These are phyloP conservation scores for Coniochaeta sp. DNA, from an alignment of 2,329 filamentous ascomycete species.

Conservation along the genomic window DNA sequence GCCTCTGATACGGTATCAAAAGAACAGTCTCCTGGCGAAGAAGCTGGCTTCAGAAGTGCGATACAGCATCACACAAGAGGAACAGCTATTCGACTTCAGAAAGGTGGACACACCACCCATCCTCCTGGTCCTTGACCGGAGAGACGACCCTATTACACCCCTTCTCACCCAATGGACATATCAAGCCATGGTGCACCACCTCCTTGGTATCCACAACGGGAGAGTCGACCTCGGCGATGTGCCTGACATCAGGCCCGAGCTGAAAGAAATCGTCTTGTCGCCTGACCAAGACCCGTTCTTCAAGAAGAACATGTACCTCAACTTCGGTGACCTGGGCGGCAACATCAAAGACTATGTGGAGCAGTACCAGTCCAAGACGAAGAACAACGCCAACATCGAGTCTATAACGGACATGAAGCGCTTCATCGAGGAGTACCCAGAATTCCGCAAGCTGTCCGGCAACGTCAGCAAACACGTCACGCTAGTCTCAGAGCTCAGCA, in stretches of 20 bases:
- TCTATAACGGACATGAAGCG: slow-evolving; percentile 98
- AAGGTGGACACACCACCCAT: slow-evolving; percentile 93
- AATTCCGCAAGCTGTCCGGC: slow-evolving; percentile 92
- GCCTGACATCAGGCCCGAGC: slow-evolving; percentile 75
- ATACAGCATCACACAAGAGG: slow-evolving; percentile 91
- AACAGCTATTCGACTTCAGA: slow-evolving; percentile 92
- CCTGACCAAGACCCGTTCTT: slow-evolving; percentile 99
- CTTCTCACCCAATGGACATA: slow-evolving; percentile 98
- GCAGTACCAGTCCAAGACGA: slow-evolving; percentile 96
- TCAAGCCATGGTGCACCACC: slow-evolving; percentile 98
- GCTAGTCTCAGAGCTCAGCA: slow-evolving; percentile 85
- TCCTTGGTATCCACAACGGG: slow-evolving; percentile 92
- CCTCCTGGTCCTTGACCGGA: slow-evolving; percentile 79
- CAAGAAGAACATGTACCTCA: slow-evolving; percentile 98
- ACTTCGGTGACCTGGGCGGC: slow-evolving; percentile 90
- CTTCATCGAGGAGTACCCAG: slow-evolving; percentile 97
- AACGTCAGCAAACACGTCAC: slow-evolving; percentile 99
- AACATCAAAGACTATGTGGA: slow-evolving; percentile 99
- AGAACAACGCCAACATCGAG: slow-evolving; percentile 91
- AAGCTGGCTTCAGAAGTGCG: slow-evolving; percentile 90
- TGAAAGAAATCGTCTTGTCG: slow-evolving; percentile 90
- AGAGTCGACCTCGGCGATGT: slow-evolving; percentile 81
- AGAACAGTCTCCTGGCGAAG: slow-evolving; percentile 81
- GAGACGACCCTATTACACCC: slow-evolving; percentile 92
- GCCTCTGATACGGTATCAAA: slow-evolving; percentile 87